Conservation (phyloP, 164 flowering plant species). For the Stephania yunnanensis region DNA sequence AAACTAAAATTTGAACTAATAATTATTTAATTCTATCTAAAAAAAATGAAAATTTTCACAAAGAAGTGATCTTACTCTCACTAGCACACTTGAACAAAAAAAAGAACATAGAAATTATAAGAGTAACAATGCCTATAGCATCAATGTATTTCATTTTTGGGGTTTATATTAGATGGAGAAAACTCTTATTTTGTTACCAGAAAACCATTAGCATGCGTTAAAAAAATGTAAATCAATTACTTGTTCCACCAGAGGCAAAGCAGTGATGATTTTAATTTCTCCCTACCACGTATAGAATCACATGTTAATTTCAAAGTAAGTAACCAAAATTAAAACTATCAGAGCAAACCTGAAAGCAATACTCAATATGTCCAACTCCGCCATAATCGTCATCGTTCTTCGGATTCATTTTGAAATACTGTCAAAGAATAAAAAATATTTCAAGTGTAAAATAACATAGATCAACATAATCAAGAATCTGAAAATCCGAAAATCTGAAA, state of each 20-base stretch:
- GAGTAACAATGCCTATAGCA: too few relatives aligned
- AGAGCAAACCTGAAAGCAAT: constrained; percentile 78
- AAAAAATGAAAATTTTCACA: too few relatives aligned
- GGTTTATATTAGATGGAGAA: too few relatives aligned
- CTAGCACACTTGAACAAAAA: too few relatives aligned
- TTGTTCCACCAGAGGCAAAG: background rate
- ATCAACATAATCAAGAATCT: background rate
- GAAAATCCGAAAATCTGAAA: background rate
- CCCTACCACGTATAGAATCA: background rate
- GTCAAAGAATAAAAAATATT: constrained; percentile 3
- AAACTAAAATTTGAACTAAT: too few relatives aligned
- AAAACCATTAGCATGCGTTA: background rate
- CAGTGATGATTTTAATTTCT: background rate
- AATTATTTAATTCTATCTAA: too few relatives aligned
- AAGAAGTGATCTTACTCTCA: too few relatives aligned
- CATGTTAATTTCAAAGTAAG: background rate
- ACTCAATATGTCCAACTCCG: constrained; percentile 71
- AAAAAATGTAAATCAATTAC: background rate
- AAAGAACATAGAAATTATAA: too few relatives aligned
- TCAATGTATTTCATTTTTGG: too few relatives aligned
- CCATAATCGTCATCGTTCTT: constrained; percentile 57
- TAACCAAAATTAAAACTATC: background rate
- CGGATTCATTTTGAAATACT: constrained; percentile 90
- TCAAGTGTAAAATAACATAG: background rate
- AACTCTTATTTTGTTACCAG: too few relatives aligned